Evolutionary conservation across 176 grass and related monocot species (phyloP).

Genomic region (Carex scoparia): DNA sequence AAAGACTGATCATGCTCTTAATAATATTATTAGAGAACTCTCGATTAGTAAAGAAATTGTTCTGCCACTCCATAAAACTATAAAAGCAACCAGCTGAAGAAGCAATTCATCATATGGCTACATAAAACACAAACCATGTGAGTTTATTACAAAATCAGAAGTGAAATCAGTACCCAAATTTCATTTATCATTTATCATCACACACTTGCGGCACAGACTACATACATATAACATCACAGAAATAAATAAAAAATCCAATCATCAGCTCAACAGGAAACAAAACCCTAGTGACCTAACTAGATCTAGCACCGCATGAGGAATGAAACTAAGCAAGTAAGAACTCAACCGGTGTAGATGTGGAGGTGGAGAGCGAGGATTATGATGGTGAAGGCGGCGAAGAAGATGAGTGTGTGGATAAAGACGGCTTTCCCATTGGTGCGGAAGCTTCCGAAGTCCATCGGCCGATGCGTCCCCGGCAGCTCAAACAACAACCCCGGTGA

Average conservation of each 20-base stretch:
- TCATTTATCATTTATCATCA: neutral
- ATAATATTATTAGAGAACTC: neutral
- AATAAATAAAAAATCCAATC: no score
- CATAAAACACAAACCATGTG: neutral
- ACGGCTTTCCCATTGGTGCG: conserved; percentile 75
- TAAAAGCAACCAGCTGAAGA: neutral
- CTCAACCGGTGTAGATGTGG: conserved; percentile 63
- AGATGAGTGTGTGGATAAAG: conserved; percentile 75
- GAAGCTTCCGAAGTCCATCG: conserved; percentile 59
- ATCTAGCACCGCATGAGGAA: neutral
- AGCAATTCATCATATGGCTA: neutral
- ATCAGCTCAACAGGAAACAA: neutral
- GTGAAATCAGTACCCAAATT: neutral
- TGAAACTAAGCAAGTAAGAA: neutral
- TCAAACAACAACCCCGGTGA: conserved; percentile 57
- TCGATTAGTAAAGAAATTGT: neutral
- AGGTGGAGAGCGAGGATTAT: conserved; percentile 58
- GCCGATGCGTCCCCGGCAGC: conserved; percentile 52
- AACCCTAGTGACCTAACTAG: neutral
- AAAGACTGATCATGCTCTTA: neutral
- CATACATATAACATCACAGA: no score
- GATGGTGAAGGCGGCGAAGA: conserved; percentile 67
- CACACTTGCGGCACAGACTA: neutral
- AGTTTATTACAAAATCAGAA: neutral
- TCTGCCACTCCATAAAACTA: neutral